Evolutionary conservation across 352 stramenopile species (phyloP).

Genomic region (Halophytophthora polymorphica): DNA sequence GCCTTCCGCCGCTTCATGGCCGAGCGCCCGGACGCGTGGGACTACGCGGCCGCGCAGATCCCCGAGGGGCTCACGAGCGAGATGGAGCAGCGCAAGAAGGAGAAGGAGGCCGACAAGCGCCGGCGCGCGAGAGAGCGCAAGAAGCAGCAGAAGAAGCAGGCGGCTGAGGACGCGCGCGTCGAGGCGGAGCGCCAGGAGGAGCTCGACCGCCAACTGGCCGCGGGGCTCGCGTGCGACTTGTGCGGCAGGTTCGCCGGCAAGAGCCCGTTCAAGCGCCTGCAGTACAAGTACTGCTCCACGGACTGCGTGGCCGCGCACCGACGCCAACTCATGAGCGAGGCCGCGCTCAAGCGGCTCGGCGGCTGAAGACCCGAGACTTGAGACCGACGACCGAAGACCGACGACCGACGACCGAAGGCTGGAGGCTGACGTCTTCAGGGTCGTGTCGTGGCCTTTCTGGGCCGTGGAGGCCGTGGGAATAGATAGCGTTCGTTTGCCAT

Average conservation of each 20-base stretch:
- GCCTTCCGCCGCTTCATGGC: slow-evolving; percentile 88
- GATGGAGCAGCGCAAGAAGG: slow-evolving; percentile 84
- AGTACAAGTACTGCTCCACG: slow-evolving; percentile 93
- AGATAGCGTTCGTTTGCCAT: too few species aligned
- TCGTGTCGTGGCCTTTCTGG: too few species aligned
- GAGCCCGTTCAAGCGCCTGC: slow-evolving; percentile 88
- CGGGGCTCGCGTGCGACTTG: slow-evolving; percentile 70
- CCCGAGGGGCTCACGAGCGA: slow-evolving; percentile 69
- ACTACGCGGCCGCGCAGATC: slow-evolving; percentile 73
- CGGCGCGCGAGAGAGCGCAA: slow-evolving; percentile 87
- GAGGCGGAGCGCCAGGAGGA: slow-evolving; percentile 62
- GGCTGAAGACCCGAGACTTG: slow-evolving; percentile 19
- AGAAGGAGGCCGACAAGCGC: slow-evolving; percentile 88
- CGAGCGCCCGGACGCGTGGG: slow-evolving; percentile 75
- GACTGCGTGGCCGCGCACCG: slow-evolving; percentile 93
- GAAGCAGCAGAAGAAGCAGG: slow-evolving; percentile 86
- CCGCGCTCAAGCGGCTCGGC: slow-evolving; percentile 80
- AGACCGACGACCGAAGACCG: too few species aligned
- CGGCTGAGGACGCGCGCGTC: slow-evolving; percentile 60
- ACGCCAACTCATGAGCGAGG: slow-evolving; percentile 91
- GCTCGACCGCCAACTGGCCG: slow-evolving; percentile 67
- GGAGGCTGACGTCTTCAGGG: too few species aligned
- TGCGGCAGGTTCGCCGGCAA: slow-evolving; percentile 83
- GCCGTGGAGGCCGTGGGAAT: too few species aligned
- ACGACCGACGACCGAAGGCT: too few species aligned